phyloP scores from a whole-genome alignment of 352 stramenopile genomes.

The Phytophthora vignae region DNA sequence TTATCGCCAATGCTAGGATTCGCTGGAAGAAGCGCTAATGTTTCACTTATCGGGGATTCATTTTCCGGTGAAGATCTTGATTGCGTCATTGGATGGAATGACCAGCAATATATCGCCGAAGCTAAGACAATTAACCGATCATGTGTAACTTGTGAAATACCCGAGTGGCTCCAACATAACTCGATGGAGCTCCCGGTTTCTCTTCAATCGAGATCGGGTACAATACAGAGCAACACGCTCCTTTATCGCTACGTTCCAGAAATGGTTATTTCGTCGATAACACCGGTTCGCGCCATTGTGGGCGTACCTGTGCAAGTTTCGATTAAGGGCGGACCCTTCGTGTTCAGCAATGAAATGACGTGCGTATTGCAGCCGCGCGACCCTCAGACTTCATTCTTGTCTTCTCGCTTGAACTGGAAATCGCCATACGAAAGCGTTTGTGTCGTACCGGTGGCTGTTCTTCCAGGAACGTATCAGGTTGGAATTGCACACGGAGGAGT shows the following conservation, averaged over 20 bases:
- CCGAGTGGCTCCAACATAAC: constrained; percentile 20
- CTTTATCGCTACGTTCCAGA: constrained; percentile 46
- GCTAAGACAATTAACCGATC: constrained; percentile 36
- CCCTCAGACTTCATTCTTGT: background rate
- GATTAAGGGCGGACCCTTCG: constrained; percentile 38
- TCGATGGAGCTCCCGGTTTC: constrained; percentile 41
- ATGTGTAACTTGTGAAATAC: constrained; percentile 38
- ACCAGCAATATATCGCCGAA: constrained; percentile 9
- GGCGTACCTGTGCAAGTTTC: constrained; percentile 18
- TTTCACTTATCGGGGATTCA: constrained; percentile 32
- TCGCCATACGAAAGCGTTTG: constrained; percentile 41
- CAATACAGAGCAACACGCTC: constrained; percentile 45
- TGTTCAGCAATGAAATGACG: constrained; percentile 17
- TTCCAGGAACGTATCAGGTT: constrained; percentile 28
- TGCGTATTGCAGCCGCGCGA: constrained; percentile 30
- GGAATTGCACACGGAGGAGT: constrained; percentile 40
- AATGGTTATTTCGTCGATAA: constrained; percentile 27
- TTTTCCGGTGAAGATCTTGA: constrained; percentile 25
- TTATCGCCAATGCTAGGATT: constrained; percentile 42
- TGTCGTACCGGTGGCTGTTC: constrained; percentile 9
- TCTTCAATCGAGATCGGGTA: constrained; percentile 28
- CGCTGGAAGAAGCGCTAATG: constrained; percentile 14
- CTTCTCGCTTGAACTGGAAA: constrained; percentile 33
- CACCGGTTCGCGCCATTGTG: constrained; percentile 30
- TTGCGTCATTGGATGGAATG: constrained; percentile 55